Evolutionary conservation across 495 filamentous ascomycete species (phyloP), one percentile per base, ranked within the genome.

Genomic region (Neurospora sp.): DNA sequence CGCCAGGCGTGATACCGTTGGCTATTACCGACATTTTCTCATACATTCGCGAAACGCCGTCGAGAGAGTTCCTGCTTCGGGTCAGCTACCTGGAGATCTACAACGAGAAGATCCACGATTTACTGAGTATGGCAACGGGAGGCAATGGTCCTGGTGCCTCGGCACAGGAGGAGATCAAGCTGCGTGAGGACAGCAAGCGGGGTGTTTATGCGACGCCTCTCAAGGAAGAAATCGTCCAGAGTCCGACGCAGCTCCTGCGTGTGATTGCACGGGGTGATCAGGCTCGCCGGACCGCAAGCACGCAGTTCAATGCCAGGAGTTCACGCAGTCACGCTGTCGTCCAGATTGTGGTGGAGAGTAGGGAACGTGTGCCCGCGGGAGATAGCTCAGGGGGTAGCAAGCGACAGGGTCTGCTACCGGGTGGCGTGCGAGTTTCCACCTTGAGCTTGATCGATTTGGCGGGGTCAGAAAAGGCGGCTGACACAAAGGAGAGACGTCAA

Each of bases 11-110:
- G 39, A 99, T 99, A 69, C 96, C 96, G 11, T 86, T 99, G 31
- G 96, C 96, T 70, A 98, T 99, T 76, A 98, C 94, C 69, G 96
- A 99, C 78, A 99, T 99, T 40, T 99, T 99, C 81, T 98, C 96
- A 0, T 99, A 95, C 81, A 99, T 99, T 77, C 90, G 96, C 59
- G 96, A 99, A 83, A 99, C 95, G 9, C 96, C 96, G 0, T 92
- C 94, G 69, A 86, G 96, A 72, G 96, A 99, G 77, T 99, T 98
- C 76, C 84, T 99, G 69, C 89, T 99, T 70, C 92, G 96, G 71
- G 96, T 99, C 77, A 98, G 96, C 85, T 99, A 98, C 79, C 84
- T 99, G 68, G 96, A 99, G 81, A 99, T 99, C 65, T 99, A 99
- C 83, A 99, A 99, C 78, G 96, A 99, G 80, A 96, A 89, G 83